Conservation (phyloP, 2,329 filamentous ascomycete species). For the Endothia cerciana region DNA sequence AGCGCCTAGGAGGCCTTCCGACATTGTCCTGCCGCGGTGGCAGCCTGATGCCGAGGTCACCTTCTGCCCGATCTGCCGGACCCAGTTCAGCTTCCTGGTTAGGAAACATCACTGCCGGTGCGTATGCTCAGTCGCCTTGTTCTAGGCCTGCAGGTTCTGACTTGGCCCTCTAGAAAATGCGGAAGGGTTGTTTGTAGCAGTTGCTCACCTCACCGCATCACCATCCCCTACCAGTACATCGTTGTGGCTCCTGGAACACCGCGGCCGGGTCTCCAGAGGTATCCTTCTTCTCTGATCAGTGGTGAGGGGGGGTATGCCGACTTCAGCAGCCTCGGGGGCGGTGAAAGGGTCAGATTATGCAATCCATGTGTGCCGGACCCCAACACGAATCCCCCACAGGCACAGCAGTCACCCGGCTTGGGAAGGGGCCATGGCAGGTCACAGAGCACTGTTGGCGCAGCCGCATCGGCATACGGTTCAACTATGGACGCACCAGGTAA, state of each 20-base stretch:
- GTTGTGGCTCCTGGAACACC: conserved; percentile 69
- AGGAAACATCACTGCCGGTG: conserved; percentile 92
- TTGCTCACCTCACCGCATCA: conserved; percentile 93
- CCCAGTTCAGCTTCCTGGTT: conserved; percentile 81
- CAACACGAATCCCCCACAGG: conserved; percentile 59
- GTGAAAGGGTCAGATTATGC: conserved; percentile 62
- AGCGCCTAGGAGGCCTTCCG: conserved; percentile 34
- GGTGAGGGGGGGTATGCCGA: conserved; percentile 47
- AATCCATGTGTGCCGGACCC: conserved; percentile 67
- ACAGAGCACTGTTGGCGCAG: conserved; percentile 46
- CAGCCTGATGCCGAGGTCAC: conserved; percentile 85
- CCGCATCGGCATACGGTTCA: conserved; percentile 11
- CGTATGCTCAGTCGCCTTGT: conserved; percentile 34
- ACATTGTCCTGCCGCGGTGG: conserved; percentile 74
- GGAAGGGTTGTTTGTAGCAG: conserved; percentile 86
- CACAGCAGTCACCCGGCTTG: conserved; percentile 33
- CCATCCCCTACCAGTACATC: conserved; percentile 91
- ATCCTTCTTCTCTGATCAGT: conserved; percentile 44
- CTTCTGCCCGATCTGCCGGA: conserved; percentile 81
- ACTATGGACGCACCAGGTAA: conserved; percentile 36
- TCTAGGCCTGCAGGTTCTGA: conserved; percentile 18
- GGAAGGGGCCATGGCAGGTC: conserved; percentile 48
- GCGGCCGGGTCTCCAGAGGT: conserved; percentile 41
- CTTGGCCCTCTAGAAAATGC: conserved; percentile 67
- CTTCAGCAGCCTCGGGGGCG: conserved; percentile 53